phyloP scores from a whole-genome alignment of 2,329 filamentous ascomycete genomes.

The Penicillium sumatraense region DNA sequence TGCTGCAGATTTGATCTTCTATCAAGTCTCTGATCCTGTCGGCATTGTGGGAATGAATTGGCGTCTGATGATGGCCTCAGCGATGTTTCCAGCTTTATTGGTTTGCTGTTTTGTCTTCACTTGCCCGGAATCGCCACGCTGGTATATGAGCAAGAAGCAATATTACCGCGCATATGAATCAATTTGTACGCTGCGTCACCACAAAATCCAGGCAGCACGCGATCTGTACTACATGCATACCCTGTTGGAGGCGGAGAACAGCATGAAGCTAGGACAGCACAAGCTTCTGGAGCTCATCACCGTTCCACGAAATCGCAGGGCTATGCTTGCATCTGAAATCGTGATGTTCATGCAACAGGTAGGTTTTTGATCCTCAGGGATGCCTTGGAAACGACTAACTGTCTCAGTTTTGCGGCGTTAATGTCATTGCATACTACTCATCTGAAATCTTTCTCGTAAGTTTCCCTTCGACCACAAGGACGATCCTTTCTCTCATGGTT shows the following conservation, averaged over 20 bases:
- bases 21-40: conserved; percentile 56
- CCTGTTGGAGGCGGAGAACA: conserved; percentile 65
- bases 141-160: conserved; percentile 52
- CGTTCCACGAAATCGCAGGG: conserved; percentile 66
- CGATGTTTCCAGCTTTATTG: conserved; percentile 64
- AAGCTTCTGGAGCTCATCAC: conserved; percentile 63
- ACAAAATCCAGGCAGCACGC: conserved; percentile 50
- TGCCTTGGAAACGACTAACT: no score
- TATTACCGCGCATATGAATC: conserved; percentile 48
- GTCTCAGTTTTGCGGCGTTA: conserved; percentile 51
- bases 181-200: conserved; percentile 49
- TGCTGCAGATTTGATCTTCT: conserved; percentile 65
- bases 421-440: conserved; percentile 65
- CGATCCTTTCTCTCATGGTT: not conserved
- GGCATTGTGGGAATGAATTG: conserved; percentile 65
- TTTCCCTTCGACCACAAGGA: conserved; percentile 22
- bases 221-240: conserved; percentile 53
- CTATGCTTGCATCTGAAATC: conserved; percentile 63
- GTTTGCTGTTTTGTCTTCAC: conserved; percentile 65
- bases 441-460: conserved; percentile 60
- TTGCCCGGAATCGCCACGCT: conserved; percentile 60
- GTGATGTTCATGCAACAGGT: conserved; percentile 72
- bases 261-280: conserved; percentile 55
- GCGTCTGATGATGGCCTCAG: conserved; percentile 72
- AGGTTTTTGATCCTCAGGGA: no score